A percentile compares a stretch with the other conserved stretches of the same genome.
Conservation (phyloP, 2,329 filamentous ascomycete genomes). For the Apiospora marii region DNA sequence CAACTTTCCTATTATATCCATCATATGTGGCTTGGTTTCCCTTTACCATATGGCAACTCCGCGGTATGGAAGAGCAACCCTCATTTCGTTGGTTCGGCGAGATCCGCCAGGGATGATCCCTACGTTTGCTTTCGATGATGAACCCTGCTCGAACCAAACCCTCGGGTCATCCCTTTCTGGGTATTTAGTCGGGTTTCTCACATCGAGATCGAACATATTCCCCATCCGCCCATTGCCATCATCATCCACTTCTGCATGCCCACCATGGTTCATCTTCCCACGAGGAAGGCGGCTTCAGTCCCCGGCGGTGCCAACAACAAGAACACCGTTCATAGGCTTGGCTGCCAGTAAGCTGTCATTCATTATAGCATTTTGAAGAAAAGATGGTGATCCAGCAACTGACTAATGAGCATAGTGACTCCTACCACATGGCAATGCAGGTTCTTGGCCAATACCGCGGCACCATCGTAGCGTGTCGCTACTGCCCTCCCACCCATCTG, state of each 20-base stretch:
- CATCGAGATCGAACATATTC: too few species aligned
- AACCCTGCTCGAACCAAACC: neutral
- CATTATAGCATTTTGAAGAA: neutral
- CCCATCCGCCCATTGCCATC: too few species aligned
- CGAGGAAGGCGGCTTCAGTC: neutral
- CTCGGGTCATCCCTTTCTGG: neutral
- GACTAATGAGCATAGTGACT: constrained; percentile 10
- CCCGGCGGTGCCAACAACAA: neutral
- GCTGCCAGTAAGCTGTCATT: neutral
- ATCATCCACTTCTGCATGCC: neutral
- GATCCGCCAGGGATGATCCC: neutral
- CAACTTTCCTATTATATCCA: too few species aligned
- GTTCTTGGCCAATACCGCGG: constrained; percentile 14
- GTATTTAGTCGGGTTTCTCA: neutral
- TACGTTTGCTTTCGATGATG: neutral
- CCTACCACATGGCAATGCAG: constrained; percentile 17
- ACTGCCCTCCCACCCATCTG: neutral
- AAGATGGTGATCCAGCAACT: neutral
- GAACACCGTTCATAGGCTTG: neutral
- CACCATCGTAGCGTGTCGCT: constrained; percentile 18
- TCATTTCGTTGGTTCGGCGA: neutral
- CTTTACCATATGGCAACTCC: too few species aligned
- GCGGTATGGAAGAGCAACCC: neutral
- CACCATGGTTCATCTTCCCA: neutral
- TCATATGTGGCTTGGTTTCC: too few species aligned